Evolutionary conservation across 2,329 filamentous ascomycete genomes (phyloP).

Genomic region (Trichoderma breve): DNA sequence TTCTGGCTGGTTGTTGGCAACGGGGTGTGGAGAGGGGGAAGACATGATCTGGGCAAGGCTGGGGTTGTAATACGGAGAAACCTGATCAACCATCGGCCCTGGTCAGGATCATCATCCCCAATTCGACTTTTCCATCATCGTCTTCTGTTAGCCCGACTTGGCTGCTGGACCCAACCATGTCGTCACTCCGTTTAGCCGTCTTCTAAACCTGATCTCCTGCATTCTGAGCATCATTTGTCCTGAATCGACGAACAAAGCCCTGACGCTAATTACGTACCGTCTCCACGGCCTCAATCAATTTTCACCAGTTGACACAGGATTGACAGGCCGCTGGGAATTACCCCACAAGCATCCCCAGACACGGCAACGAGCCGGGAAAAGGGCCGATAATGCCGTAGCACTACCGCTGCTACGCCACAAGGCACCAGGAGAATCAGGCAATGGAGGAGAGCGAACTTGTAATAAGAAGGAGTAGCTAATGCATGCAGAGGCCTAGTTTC

Average conservation of each 20-base stretch:
- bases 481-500: neutral
- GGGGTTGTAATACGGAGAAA: slow-evolving; percentile 11
- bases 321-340: slow-evolving; percentile 4
- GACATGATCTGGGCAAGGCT: neutral
- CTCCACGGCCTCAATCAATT: neutral
- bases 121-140: neutral
- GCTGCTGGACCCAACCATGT: neutral
- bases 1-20: neutral
- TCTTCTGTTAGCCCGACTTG: neutral
- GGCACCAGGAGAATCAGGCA: neutral
- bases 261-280: slow-evolving; percentile 12
- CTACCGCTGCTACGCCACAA: neutral
- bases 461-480: slow-evolving; percentile 1
- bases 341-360: slow-evolving; percentile 14
- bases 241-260: neutral
- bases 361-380: slow-evolving; percentile 12
- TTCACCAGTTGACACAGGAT: neutral
- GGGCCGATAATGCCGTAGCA: slow-evolving; percentile 15
- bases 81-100: neutral
- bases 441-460: neutral
- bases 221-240: neutral
- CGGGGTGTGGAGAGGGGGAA: neutral
- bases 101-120: neutral
- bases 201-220: neutral
- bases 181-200: slow-evolving; percentile 2